Conservation (phyloP, 163 green algal species). For the Chlamydomonas reinhardtii region DNA sequence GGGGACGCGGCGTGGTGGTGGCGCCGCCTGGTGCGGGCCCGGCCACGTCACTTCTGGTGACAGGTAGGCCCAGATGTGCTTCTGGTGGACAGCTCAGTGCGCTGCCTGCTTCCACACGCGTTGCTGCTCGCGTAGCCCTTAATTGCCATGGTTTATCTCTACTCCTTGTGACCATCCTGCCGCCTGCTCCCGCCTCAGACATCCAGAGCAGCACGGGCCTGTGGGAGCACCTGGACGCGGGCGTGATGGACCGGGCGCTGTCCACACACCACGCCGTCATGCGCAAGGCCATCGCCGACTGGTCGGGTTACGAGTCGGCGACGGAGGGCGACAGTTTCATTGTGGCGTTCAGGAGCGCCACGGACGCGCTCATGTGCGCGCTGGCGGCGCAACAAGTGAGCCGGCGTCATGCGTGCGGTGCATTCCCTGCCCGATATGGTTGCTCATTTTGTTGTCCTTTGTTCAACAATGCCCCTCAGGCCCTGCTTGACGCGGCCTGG, state of each 20-base stretch:
- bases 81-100: no score
- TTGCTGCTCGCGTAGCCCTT: no score
- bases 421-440: no score
- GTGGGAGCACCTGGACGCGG: slow-evolving; percentile 27
- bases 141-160: no score
- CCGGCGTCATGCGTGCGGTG: background rate
- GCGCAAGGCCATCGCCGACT: background rate
- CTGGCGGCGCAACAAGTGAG: slow-evolving; percentile 43
- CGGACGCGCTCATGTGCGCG: slow-evolving; percentile 27
- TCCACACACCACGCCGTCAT: slow-evolving; percentile 8
- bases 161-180: no score
- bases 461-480: no score
- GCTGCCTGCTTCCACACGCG: no score
- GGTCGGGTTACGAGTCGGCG: slow-evolving; percentile 17
- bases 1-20: background rate
- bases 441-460: no score
- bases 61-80: background rate
- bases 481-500: slow-evolving; percentile 17
- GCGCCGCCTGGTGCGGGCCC: slow-evolving; percentile 2
- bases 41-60: slow-evolving; percentile 29
- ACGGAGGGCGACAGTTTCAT: slow-evolving; percentile 61
- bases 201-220: slow-evolving; percentile 44
- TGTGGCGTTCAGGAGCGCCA: slow-evolving; percentile 49
- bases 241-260: slow-evolving; percentile 16
- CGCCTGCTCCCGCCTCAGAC: no score